Base-by-base conservation (phyloP, 2,329 filamentous ascomycete genomes). In the Trichoderma semiorbis region DNA sequence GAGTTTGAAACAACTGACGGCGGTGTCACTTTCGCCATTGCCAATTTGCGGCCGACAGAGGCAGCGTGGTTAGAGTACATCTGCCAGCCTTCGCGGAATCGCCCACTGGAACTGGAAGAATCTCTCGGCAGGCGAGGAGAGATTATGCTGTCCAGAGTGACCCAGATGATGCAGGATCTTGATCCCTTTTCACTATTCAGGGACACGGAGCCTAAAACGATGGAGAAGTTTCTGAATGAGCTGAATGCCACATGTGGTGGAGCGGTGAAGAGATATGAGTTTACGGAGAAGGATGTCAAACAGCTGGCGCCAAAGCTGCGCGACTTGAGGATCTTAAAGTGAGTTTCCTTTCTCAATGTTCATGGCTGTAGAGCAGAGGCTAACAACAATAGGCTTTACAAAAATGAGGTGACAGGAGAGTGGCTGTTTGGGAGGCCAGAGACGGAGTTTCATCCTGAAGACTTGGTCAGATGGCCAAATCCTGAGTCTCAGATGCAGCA, bases 11-110 rank as follows among this genome's bases (percentile, higher is more conserved):
- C 55, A n/a, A 53, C 30, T 18, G 32, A 53, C 36, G 30, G 24
- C 7, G 36, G 26, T 16, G 11, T 12, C 21, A 53, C n/a, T 24
- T 53, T 69, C 1, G 30, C 63, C 4, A 64, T 71, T 21, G 53
- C 58, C 1, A 66, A 73, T 21, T 70, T 79, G 14, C 75, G 77
- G 8, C 74, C 75, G 1, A 67, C 74, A 21, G 78, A 79, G 66
- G 73, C 74, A 14, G 67, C 72, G 0, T 78, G 76, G 68, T 55
- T 79, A 7, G 67, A 69, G 30, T 74, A 79, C n/a, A 66, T 79
- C 3, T 69, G 72, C 69, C 73, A 73, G 60, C 71, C 74, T 16
- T 73, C 74, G 2, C 55, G 72, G 3, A 74, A 71, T 43, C 34
- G 53, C 11, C 70, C 70, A 11, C 34, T 24, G 10, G 47, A 63